Evolutionary conservation across 2,329 filamentous ascomycete species (phyloP).

Genomic region (Balansia obtecta): DNA sequence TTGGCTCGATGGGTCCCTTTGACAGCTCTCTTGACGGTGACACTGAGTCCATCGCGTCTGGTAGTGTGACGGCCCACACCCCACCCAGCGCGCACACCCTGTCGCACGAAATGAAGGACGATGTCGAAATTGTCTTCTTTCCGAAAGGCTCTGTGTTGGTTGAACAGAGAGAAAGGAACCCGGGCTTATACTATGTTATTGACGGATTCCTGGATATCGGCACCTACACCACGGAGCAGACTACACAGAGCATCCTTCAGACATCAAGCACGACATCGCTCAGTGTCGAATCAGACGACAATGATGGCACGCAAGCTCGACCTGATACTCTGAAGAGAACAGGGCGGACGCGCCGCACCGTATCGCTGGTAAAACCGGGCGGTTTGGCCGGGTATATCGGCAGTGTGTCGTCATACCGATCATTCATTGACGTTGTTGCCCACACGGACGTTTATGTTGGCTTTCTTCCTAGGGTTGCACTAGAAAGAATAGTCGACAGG

Average conservation of each 20-base stretch:
- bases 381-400: slow-evolving; percentile 90
- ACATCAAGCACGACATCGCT: slow-evolving; percentile 14
- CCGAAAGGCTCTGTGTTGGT: slow-evolving; percentile 89
- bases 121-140: slow-evolving; percentile 95
- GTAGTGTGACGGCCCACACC: slow-evolving; percentile 46
- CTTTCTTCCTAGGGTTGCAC: slow-evolving; percentile 71
- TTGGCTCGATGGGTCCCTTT: slow-evolving; percentile 81
- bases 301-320: neutral
- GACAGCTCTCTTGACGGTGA: slow-evolving; percentile 68
- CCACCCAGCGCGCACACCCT: slow-evolving; percentile 54
- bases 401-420: slow-evolving; percentile 86
- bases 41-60: slow-evolving; percentile 70
- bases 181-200: slow-evolving; percentile 92
- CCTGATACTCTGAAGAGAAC: slow-evolving; percentile 23
- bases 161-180: slow-evolving; percentile 93
- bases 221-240: slow-evolving; percentile 38
- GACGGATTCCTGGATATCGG: slow-evolving; percentile 94
- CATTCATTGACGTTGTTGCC: slow-evolving; percentile 90
- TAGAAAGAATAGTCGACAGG: slow-evolving; percentile 85
- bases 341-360: slow-evolving; percentile 44
- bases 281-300: neutral
- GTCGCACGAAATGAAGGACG: slow-evolving; percentile 72
- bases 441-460: slow-evolving; percentile 98
- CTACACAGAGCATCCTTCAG: slow-evolving; percentile 21
- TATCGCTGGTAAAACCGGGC: slow-evolving; percentile 89